A percentile compares a stretch with the other conserved stretches of the same genome.
Conservation (phyloP, 495 filamentous ascomycete species). For the Stereocaulon alpinum region DNA sequence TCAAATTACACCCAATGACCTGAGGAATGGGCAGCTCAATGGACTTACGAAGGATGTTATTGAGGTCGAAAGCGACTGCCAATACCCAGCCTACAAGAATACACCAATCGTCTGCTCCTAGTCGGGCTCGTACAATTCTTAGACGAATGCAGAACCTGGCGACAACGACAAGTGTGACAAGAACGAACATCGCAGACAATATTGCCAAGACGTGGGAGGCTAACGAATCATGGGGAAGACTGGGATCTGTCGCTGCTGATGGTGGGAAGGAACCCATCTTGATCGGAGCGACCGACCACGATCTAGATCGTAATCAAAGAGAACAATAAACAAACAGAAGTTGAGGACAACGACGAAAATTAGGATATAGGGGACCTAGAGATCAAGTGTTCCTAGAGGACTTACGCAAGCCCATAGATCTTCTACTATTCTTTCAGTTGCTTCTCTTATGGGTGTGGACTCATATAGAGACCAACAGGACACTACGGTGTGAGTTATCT, state of each 20-base stretch:
- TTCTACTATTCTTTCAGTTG: no score
- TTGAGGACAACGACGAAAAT: no score
- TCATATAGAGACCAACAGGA: no score
- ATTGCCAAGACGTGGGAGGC: neutral
- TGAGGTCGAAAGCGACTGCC: neutral
- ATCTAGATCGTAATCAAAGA: neutral
- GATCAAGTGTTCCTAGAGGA: no score
- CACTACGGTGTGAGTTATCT: no score
- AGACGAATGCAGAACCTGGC: constrained; percentile 3
- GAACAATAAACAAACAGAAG: no score
- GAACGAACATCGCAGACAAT: neutral
- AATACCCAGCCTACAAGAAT: neutral
- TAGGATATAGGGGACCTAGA: no score
- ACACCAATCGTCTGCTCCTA: constrained; percentile 7
- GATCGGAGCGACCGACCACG: neutral
- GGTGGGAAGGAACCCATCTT: neutral
- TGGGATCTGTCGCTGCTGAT: neutral
- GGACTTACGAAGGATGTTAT: neutral
- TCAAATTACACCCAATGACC: neutral
- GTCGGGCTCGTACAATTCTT: neutral
- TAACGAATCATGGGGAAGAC: neutral
- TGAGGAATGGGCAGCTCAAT: neutral
- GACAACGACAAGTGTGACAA: neutral
- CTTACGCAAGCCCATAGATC: no score
- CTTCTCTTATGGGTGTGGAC: no score